Evolutionary conservation across 2,329 filamentous ascomycete genomes (phyloP).

Genomic region (Trichoderma guizhouense): DNA sequence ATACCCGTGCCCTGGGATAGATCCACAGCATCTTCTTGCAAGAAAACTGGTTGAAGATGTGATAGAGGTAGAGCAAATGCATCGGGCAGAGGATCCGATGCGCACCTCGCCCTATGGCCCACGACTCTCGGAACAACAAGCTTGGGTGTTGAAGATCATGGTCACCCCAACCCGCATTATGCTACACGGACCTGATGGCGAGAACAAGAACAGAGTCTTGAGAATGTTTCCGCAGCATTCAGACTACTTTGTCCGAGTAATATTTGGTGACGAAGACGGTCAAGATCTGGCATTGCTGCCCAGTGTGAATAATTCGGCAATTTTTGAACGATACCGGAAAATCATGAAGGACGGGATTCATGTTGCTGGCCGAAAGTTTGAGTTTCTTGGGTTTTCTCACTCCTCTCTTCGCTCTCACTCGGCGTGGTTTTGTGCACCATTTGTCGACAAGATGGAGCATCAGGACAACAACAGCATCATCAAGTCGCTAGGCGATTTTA

Average conservation of each 20-base stretch:
- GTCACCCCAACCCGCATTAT: constrained; percentile 59
- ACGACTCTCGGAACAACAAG: constrained; percentile 38
- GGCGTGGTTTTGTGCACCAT: constrained; percentile 59
- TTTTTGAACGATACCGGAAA: constrained; percentile 58
- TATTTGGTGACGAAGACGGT: constrained; percentile 72
- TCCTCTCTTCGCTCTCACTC: constrained; percentile 71
- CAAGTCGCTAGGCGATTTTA: constrained; percentile 48
- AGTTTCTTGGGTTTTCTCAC: constrained; percentile 75
- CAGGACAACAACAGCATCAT: constrained; percentile 45
- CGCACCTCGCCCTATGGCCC: constrained; percentile 29
- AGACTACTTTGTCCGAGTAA: constrained; percentile 66
- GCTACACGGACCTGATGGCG: constrained; percentile 60
- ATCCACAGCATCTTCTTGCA: constrained; percentile 41
- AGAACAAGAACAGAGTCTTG: constrained; percentile 67
- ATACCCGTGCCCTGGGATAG: constrained; percentile 50
- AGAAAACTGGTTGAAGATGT: constrained; percentile 40
- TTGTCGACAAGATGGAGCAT: constrained; percentile 32
- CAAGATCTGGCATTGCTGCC: constrained; percentile 58
- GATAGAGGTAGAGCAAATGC: constrained; percentile 39
- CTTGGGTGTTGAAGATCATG: constrained; percentile 51
- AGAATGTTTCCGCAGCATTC: constrained; percentile 59
- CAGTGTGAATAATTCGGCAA: constrained; percentile 40
- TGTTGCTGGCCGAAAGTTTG: constrained; percentile 60
- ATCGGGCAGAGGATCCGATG: constrained; percentile 25
- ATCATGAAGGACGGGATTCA: constrained; percentile 58